Evolutionary conservation across 164 flowering plant genomes (phyloP), one percentile per base, ranked within the genome.

Genomic region (Taxillus chinensis): DNA sequence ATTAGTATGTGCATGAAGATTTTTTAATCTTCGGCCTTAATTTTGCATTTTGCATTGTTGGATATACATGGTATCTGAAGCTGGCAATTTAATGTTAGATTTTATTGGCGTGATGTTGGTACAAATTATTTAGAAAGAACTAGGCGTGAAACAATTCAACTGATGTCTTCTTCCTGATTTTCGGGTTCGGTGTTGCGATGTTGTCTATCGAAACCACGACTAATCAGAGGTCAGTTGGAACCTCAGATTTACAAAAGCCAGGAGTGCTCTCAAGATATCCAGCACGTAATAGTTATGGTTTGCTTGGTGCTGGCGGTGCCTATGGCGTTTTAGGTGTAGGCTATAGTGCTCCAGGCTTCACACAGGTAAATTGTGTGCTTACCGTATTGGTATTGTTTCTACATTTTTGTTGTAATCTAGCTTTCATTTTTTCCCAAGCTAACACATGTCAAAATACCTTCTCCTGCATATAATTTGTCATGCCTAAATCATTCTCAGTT

Each of bases 131-230:
- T 55, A 55, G 5, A 55, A 39, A 55, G 58, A 38, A 55, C 12
- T 39, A 38, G 58, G 8, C 58, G 58, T 55, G 58, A 27, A 27
- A 27, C 27, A 27, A 27, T 27, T 27, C 27, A 27, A 27, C 27
- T 27, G 27, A 27, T 27, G 27, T 0, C 2, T 64, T 66, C 8
- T 67, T 65, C 15, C 54, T 15, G 55, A n/a, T 38, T 62, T 39
- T 37, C 70, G 89, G 98, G 98, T 58, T 88, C 85, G 78, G 80
- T 79, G 62, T 73, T 91, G 57, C 93, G 88, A 62, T 88, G 92
- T 70, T 88, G 96, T 52, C 88, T 91, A 57, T 96, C 97, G 57
- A 91, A 86, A 77, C 93, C 97, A 14, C 81, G 63, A 75, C 82
- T 27, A 96, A 88, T 40, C 83, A 77, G 71, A 88, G 78, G 70